These are phyloP conservation scores for Arthroderma sp. DNA, from an alignment of 2,329 filamentous ascomycete species.

Conservation along the genomic window DNA sequence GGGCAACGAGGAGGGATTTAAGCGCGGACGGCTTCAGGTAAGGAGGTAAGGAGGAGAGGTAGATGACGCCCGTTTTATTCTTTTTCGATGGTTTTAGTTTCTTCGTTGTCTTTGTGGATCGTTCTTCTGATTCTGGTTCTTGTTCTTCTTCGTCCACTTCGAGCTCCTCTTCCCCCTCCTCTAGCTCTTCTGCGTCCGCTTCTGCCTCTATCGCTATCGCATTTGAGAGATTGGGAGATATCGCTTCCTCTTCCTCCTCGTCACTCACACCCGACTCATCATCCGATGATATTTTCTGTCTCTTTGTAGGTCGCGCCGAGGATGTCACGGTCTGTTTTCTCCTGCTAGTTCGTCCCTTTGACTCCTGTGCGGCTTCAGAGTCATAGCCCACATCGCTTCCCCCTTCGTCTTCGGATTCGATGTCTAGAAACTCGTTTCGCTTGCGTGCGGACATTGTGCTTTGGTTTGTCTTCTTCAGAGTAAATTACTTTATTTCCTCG, in stretches of 20 bases:
- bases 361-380: conserved; percentile 31
- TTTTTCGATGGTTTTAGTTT: conserved; percentile 10
- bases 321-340: conserved; percentile 13
- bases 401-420: conserved; percentile 26
- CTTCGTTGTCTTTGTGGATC: conserved; percentile 9
- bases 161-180: conserved; percentile 6
- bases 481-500: neutral
- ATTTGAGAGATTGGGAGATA: neutral
- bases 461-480: neutral
- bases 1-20: conserved; percentile 28
- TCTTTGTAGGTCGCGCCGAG: conserved; percentile 5
- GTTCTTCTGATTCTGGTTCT: conserved; percentile 12
- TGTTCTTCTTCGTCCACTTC: conserved; percentile 4
- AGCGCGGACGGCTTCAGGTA: conserved; percentile 36
- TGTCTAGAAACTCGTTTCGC: conserved; percentile 27
- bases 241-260: conserved; percentile 22
- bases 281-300: conserved; percentile 12
- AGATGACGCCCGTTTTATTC: conserved; percentile 31
- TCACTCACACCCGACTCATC: conserved; percentile 33
- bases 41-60: conserved; percentile 33
- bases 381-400: conserved; percentile 31
- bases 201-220: conserved; percentile 7
- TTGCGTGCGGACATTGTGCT: conserved; percentile 25
- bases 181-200: conserved; percentile 9
- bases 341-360: conserved; percentile 25